Base-by-base conservation (phyloP, 176 grass and related monocot species). In the Puccinellia tenuiflora region DNA sequence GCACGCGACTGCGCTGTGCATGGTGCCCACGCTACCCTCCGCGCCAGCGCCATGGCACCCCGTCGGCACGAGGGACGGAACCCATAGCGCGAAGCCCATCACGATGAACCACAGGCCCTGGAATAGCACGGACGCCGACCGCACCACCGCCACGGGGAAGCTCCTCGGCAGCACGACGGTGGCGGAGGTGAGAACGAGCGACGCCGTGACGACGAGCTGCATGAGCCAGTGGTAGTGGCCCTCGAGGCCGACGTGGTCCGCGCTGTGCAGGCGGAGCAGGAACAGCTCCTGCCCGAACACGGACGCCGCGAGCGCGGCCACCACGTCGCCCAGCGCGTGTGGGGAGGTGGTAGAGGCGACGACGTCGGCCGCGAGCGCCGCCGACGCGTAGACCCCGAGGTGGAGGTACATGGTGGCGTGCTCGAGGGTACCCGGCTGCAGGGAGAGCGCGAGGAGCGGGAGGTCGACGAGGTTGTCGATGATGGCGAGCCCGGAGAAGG, bases 381-480 rank as follows among this genome's bases (percentile, higher is more conserved):
- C 87, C 1, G 88, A 80, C 12, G 88, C 51, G 73, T 97, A 97
- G 25, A 97, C 66, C 9, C 86, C 83, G 61, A 97, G 83, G 65
- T 97, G 94, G 73, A 97, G 83, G 84, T 91, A 97, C 90, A 97
- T 97, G 83, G 94, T 92, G 81, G 90, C 90, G 61, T 97, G 94
- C 86, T 97, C 94, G 78, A 92, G 91, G 62, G 81, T 92, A 64
- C 88, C 79, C 22, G 88, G 85, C 5, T 85, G 81, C 77, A 87
- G 79, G 3, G 86, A 60, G 60, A 92, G 83, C 80, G 87, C 85
- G 71, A 94, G 80, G 54, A 84, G 54, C 0, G 90, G 87, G 77
- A 90, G 63, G 81, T 91, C 85, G 38, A 94, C 59, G 77, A 97
- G 75, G 86, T 97, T 92, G 53, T 83, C 83, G 65, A 18, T 53